Evolutionary conservation across 2,329 filamentous ascomycete species (phyloP), one percentile per base, ranked within the genome.

Genomic region (Talaromyces sp.): DNA sequence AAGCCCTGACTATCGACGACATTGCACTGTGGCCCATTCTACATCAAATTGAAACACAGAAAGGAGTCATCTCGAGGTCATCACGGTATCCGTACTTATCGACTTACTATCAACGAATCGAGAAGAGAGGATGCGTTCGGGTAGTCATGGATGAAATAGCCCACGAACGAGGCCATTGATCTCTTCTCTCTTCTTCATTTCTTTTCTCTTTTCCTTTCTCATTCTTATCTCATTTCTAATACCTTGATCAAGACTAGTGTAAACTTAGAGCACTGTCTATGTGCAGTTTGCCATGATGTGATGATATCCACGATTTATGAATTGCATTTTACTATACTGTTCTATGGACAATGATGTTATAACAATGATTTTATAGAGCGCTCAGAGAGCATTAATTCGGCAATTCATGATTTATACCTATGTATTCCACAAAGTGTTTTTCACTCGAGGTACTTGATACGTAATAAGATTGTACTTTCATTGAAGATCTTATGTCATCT

Each of bases 21-120:
- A 81, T 79, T 64, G 73, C 77, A 1, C 71, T 82, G 43, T 82
- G 80, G 80, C 77, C 80, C 1, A 72, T 82, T 1, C 64, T 82
- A 7, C 69, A 75, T 56, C 74, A 79, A 31, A 77, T 81, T 19
- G 70, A 76, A 31, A 69, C 70, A n/a, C 67, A 64, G 22, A 74
- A 64, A 40, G 71, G 61, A 5, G 60, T 65, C 10, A 69, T 74
- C 8, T 34, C 40, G 45, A 72, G 71, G 3, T 68, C 67, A 61
- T 68, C 70, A 22, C 61, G 63, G 3, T 78, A 77, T 58, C 74
- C 73, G 19, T 72, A 71, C 19, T 61, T 81, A 22, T 65, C 69
- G 7, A 72, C 72, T 11, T 81, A 81, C 63, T 79, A 80, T 65
- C 67, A 71, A 2, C 74, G 76, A 45, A 74, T 81, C 11, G 73